Evolutionary conservation across 768 basidiomycete species (phyloP), one percentile per base, ranked within the genome.

Genomic region (Phanerochaete carnosa): DNA sequence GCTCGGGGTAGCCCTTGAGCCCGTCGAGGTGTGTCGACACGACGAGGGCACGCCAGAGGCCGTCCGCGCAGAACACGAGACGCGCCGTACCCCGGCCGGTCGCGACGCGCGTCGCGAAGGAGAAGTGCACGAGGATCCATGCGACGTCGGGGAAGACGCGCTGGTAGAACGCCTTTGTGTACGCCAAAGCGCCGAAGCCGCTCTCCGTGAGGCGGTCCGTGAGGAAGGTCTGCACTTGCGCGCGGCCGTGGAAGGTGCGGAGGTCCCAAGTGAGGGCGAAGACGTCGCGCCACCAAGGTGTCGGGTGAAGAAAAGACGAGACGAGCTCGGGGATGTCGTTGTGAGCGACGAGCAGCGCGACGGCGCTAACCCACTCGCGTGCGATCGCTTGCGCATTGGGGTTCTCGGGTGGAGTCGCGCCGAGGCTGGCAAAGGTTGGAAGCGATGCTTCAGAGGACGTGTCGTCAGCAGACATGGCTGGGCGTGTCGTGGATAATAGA

Each of bases 71-170:
- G 0, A 83, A 86, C 0, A 89, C 75, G 25, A 90, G 76, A 33
- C 84, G 78, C 11, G 76, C 76, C 33, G 89, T 70, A 4, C 85
- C 86, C 1, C 77, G 79, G 1, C 79, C 82, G 5, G 75, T 66
- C 0, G 84, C 88, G 1, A 79, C 69, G 3, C 50, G 51, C 6
- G 80, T 83, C 52, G 81, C 79, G 64, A 89, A 90, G 4, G 72
- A 77, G 68, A 90, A 87, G 57, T 81, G 69, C 32, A 79, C 71
- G 28, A 80, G 79, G 45, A 90, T 69, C 82, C 86, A 89, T 0
- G 75, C 77, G 4, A 90, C 59, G 63, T 83, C 85, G 0, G 83
- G 77, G 58, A 75, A 79, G 9, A 62, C 64, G 28, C 37, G 62
- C 45, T 67, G 63, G 57, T 65, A 49, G 33, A 50, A 55, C 12